A percentile compares a stretch with the other conserved stretches of the same genome.
Conservation (phyloP, 768 basidiomycete genomes). For the Hydnomerulius pinastri region DNA sequence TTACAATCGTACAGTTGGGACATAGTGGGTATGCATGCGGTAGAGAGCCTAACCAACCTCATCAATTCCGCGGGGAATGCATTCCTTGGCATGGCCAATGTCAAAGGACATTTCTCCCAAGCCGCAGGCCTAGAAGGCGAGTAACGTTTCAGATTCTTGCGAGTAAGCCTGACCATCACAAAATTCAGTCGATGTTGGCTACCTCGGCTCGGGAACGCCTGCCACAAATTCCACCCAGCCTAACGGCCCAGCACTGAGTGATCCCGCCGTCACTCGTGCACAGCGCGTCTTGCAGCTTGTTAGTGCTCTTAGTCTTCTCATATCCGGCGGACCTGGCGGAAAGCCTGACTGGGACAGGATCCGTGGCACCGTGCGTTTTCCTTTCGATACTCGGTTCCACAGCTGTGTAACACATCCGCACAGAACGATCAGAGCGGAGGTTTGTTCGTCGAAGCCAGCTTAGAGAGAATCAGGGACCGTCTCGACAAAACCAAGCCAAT, state of each 20-base stretch:
- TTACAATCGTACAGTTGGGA: not conserved
- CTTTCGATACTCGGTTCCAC: not conserved
- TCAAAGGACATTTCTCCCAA: not conserved
- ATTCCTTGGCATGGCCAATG: not conserved
- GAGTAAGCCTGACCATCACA: not conserved
- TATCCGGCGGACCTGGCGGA: not conserved
- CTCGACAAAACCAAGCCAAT: slow-evolving; percentile 16
- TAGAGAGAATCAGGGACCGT: slow-evolving; percentile 12
- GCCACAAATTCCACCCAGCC: not conserved
- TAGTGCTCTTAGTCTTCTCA: not conserved
- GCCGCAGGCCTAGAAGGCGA: not conserved
- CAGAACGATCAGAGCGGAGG: slow-evolving; percentile 9
- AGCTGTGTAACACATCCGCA: not conserved
- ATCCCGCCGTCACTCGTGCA: not conserved
- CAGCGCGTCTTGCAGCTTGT: not conserved
- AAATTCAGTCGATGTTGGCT: not conserved
- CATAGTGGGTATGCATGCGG: not conserved
- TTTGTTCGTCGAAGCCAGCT: slow-evolving; percentile 15
- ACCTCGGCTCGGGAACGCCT: not conserved
- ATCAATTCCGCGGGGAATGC: not conserved
- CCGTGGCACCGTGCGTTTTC: not conserved
- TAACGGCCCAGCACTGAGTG: not conserved
- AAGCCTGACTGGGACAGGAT: not conserved
- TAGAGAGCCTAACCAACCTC: not conserved
- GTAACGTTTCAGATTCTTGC: not conserved